Base-by-base conservation (phyloP, 345 rosid genomes). In the Rhodamnia rubescens region DNA sequence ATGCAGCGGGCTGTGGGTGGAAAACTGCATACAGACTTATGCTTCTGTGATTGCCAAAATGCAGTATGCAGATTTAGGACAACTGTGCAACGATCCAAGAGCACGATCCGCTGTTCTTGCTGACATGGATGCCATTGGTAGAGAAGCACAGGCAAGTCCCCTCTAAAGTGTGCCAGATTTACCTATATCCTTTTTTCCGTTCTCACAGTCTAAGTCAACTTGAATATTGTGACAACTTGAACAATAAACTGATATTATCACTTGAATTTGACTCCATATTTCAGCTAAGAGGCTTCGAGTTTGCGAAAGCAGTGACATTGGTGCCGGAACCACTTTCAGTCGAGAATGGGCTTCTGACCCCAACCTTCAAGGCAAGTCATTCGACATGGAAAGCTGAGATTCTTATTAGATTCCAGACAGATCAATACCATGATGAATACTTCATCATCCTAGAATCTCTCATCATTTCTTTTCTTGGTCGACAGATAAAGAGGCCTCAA, bases 201-300 rank as follows among this genome's bases (percentile, higher is more conserved):
- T 75, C 58, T 59, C 82, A 21, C 51, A 42, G 24, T 55, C 58
- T 5, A 13, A 15, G 27, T 42, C 18, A 11, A n/a, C 24, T 64
- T 51, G 64, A 5, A 58, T 24, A 42, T 26, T 2, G 1, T 83
- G 74, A 29, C 26, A 9, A 16, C 54, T 74, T 74, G 21, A 74
- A 84, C 86, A 64, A 27, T 36, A 24, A 69, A 69, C 24, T 22
- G 22, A 58, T 84, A 24, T 56, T 52, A 10, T 74, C 11, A 16
- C 40, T 49, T n/a, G 85, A 84, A 51, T 58, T 56, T 50, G 82
- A 22, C 57, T 78, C 57, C 83, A 16, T 78, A 47, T 44, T 85
- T 85, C 94, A 95, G 98, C 88, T 95, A 86, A 88, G 99, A 91
- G 99, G 98, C 83, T 97, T 97, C 42, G 99, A 97, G 91, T 95